Base-by-base conservation (phyloP, 805 yeast genomes). In the Saccharomycopsis synnaedendra region DNA sequence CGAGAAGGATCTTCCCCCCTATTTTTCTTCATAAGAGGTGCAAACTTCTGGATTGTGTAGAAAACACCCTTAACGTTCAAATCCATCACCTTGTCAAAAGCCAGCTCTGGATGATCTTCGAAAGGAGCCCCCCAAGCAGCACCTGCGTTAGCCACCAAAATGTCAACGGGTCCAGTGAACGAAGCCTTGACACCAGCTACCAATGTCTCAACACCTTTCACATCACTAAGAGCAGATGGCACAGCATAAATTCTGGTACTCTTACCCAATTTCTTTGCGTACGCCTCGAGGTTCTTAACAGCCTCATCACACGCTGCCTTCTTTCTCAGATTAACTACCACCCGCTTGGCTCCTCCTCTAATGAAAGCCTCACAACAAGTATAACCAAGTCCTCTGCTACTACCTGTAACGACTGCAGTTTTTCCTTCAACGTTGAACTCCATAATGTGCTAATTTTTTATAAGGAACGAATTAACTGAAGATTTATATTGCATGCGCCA, bases 121-220 rank as follows among this genome's bases (percentile, higher is more conserved):
- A 83, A 61, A 8, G 75, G 75, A 1, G 77, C 80, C 19, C 88
- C 89, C 89, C 89, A 82, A 9, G 82, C 64, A 5, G 88, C 87
- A 32, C 90, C 90, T 4, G 90, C 89, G 57, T 82, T 83, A 43
- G 88, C 85, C 56, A 80, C 69, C 53, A 82, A 68, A 51, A 82
- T 79, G 60, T 82, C 78, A 36, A 82, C 69, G 56, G 70, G 67
- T 9, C 57, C 30, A 44, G 60, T 63, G 11, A 61, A 60, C 30
- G 74, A 72, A 27, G 58, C 59, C 48, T 63, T 60, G 10, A 60
- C 51, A 10, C 74, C 72, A 37, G 67, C 69, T 43, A 56, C 62
- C 52, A 82, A 71, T 27, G 62, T 54, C 46, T 66, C 62, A 44
- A 71, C 70, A 6, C 82, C 83, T 8, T 60, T 65, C 37, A 69